These are phyloP conservation scores for Eimeria mitis DNA, from an alignment of 169 alveolate genomes.

Conservation along the genomic window DNA sequence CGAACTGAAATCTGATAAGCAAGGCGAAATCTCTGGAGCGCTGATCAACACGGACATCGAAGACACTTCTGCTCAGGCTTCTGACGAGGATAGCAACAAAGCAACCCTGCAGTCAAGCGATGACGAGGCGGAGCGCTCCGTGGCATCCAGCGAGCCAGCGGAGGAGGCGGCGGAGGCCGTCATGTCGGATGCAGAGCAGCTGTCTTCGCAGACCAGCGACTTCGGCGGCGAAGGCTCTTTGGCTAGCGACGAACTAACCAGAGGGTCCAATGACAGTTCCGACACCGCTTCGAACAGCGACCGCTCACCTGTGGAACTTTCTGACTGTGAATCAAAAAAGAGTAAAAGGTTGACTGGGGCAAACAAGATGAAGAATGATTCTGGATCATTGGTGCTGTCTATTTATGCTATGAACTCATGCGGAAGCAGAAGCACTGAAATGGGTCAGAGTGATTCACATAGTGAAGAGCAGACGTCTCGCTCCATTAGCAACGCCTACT, in stretches of 20 bases:
- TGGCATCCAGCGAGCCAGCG: constrained; percentile 25
- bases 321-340: constrained; percentile 13
- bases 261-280: constrained; percentile 22
- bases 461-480: constrained; percentile 37
- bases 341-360: background rate
- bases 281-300: constrained; percentile 50
- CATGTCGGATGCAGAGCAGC: constrained; percentile 5
- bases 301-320: constrained; percentile 30
- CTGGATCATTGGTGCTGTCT: constrained; percentile 28
- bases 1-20: background rate
- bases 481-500: constrained; percentile 24
- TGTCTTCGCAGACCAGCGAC: background rate
- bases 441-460: background rate
- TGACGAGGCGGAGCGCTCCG: constrained; percentile 13
- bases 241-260: constrained; percentile 52
- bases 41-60: constrained; percentile 25
- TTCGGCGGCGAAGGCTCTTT: constrained; percentile 31
- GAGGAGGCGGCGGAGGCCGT: constrained; percentile 38
- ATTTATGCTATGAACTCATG: constrained; percentile 36
- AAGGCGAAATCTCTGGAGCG: background rate
- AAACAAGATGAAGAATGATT: background rate
- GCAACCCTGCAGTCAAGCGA: constrained; percentile 37
- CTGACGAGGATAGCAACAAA: constrained; percentile 29
- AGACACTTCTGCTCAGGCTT: constrained; percentile 64
- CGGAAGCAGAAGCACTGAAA: constrained; percentile 62